A percentile compares a stretch with the other conserved stretches of the same genome.
These are phyloP conservation scores for Ceratocystis destructans DNA, from an alignment of 2,329 filamentous ascomycete species.

Conservation along the genomic window DNA sequence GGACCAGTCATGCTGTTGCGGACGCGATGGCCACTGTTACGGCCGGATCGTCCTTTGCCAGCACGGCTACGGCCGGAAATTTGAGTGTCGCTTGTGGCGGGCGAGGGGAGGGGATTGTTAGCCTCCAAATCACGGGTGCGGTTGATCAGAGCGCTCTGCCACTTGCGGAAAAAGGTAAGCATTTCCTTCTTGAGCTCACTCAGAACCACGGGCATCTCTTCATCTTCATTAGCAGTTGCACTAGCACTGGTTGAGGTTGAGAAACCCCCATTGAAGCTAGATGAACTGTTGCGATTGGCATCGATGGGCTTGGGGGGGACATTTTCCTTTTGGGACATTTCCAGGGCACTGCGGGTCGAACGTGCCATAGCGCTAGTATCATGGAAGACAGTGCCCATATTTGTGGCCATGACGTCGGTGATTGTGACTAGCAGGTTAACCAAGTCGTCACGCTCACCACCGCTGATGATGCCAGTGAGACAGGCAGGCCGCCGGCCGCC, in stretches of 20 bases:
- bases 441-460: conserved; percentile 39
- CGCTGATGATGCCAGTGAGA: conserved; percentile 35
- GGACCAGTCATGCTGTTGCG: conserved; percentile 13
- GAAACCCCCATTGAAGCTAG: conserved; percentile 7
- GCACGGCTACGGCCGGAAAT: conserved; percentile 27
- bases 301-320: conserved; percentile 8
- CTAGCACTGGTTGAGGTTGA: conserved; percentile 11
- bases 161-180: conserved; percentile 62
- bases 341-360: not conserved
- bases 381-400: conserved; percentile 38
- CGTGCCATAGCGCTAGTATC: not conserved
- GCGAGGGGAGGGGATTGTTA: conserved; percentile 2
- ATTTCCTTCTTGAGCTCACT: conserved; percentile 56
- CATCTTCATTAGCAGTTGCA: conserved; percentile 21
- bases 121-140: conserved; percentile 51
- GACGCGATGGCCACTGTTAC: conserved; percentile 21
- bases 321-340: conserved; percentile 17
- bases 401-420: conserved; percentile 41
- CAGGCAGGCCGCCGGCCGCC: conserved; percentile 35
- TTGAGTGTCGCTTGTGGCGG: conserved; percentile 1
- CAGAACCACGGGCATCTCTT: conserved; percentile 33
- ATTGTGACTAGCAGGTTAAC: conserved; percentile 38
- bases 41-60: conserved; percentile 21
- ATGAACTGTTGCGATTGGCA: conserved; percentile 21
- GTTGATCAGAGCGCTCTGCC: conserved; percentile 57